phyloP scores from a whole-genome alignment of 192 early-diverging fungal species.

The Entomortierella lignicola region DNA sequence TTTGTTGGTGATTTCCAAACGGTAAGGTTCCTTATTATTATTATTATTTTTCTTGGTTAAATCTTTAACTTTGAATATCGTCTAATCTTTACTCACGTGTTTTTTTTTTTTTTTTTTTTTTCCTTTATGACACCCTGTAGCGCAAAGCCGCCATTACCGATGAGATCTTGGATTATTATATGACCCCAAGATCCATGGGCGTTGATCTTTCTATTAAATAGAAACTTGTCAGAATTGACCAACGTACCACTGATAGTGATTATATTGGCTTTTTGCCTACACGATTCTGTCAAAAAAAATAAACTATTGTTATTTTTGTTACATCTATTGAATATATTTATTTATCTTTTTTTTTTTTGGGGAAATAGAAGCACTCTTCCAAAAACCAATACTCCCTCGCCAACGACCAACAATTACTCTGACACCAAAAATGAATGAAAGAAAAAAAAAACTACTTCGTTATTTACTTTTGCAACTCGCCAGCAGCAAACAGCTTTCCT shows the following conservation, averaged over 20 bases:
- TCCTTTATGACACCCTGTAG: slow-evolving; percentile 16
- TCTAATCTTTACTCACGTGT: not conserved
- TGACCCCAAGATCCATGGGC: slow-evolving; percentile 60
- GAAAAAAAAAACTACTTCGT: not conserved
- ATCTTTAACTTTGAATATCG: not conserved
- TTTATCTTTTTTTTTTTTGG: not conserved
- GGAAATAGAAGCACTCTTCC: too few relatives aligned
- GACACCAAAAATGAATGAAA: too few relatives aligned
- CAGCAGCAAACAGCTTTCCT: slow-evolving; percentile 88
- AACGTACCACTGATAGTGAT: too few relatives aligned
- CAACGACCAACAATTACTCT: too few relatives aligned
- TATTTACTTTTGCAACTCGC: slow-evolving; percentile 77
- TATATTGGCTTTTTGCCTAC: too few relatives aligned
- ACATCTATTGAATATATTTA: not conserved
- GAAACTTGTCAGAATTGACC: not conserved
- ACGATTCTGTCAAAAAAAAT: too few relatives aligned
- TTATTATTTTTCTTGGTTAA: not conserved
- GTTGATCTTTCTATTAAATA: slow-evolving; percentile 42
- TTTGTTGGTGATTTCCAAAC: slow-evolving; percentile 86
- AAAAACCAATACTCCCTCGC: too few relatives aligned
- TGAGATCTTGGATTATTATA: slow-evolving; percentile 70
- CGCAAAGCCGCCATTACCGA: slow-evolving; percentile 72
- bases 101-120: not conserved
- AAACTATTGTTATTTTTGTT: too few relatives aligned
- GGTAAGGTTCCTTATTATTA: slow-evolving; percentile 34